Percentiles rank a stretch among this genome's conserved stretches.
phyloP scores from a whole-genome alignment of 441 rosid genomes.

The Gossypium davidsonii region DNA sequence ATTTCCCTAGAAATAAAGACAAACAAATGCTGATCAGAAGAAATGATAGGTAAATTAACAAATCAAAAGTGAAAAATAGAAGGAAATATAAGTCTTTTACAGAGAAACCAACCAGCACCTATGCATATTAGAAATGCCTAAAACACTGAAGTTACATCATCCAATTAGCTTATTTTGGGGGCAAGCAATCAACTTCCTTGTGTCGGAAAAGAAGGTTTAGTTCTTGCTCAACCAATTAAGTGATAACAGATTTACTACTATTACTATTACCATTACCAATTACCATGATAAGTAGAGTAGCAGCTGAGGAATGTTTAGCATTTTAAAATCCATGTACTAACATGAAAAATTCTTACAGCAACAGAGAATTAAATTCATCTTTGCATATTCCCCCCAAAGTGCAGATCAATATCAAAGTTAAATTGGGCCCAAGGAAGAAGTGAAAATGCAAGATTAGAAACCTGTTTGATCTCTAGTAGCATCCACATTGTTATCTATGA shows the following conservation, averaged over 20 bases:
- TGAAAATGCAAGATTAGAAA: background rate
- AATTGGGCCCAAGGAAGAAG: background rate
- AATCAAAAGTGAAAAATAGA: background rate
- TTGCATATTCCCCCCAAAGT: background rate
- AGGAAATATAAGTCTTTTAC: background rate
- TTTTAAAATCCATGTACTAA: background rate
- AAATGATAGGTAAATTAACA: background rate
- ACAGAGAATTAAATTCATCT: background rate
- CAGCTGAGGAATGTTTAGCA: background rate
- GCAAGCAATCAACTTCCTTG: background rate
- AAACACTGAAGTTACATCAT: background rate
- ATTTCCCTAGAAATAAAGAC: slow-evolving; percentile 45
- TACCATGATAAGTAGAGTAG: background rate
- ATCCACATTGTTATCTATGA: background rate
- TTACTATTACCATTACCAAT: background rate
- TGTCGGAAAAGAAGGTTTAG: background rate
- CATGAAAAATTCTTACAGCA: no score
- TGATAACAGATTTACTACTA: background rate
- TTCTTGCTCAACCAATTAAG: background rate
- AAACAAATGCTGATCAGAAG: slow-evolving; percentile 6
- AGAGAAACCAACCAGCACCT: background rate
- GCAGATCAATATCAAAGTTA: background rate
- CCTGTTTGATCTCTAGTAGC: background rate
- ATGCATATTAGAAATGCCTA: background rate
- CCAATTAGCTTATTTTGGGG: background rate